Conservation (phyloP, 768 basidiomycete species). For the Lanmaoa pseudosensibilis region DNA sequence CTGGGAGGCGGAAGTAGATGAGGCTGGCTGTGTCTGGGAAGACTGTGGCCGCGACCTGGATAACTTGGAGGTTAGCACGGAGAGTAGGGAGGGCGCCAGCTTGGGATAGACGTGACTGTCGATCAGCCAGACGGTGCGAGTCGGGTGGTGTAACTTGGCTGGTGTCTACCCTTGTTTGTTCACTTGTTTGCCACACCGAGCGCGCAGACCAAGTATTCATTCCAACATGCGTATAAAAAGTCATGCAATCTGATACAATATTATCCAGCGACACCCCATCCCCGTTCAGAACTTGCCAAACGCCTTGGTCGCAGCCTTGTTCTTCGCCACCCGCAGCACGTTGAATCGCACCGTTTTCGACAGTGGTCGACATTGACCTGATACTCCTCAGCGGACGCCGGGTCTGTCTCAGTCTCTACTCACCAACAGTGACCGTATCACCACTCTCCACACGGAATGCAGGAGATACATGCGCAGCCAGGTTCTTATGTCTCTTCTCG, state of each 20-base stretch:
- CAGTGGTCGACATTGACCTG: conserved; percentile 97
- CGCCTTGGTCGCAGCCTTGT: conserved; percentile 85
- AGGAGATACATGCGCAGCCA: conserved; percentile 95
- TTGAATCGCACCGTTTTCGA: conserved; percentile 99
- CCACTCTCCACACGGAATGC: conserved; percentile 98
- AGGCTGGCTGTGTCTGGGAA: conserved; percentile 64
- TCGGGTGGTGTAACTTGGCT: conserved; percentile 21
- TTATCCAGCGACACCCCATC: not conserved
- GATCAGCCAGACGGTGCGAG: conserved; percentile 27
- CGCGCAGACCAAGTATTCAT: not conserved
- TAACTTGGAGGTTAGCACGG: conserved; percentile 70
- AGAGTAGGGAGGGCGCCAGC: conserved; percentile 82
- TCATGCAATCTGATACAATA: conserved; percentile 20
- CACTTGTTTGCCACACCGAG: conserved; percentile 28
- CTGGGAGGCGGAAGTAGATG: conserved; percentile 38
- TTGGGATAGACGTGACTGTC: conserved; percentile 40
- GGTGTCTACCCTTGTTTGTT: conserved; percentile 34
- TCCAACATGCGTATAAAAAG: conserved; percentile 26
- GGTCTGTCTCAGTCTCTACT: conserved; percentile 34
- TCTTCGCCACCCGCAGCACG: conserved; percentile 92
- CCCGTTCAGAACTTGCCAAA: conserved; percentile 87
- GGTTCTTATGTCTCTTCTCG: conserved; percentile 98
- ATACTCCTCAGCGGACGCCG: not conserved
- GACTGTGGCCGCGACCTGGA: conserved; percentile 72
- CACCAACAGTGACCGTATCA: conserved; percentile 93